Percentiles rank a stretch among this genome's conserved stretches.
phyloP scores from a whole-genome alignment of 1,139 yeast species.

The Kodamaea arcana region DNA sequence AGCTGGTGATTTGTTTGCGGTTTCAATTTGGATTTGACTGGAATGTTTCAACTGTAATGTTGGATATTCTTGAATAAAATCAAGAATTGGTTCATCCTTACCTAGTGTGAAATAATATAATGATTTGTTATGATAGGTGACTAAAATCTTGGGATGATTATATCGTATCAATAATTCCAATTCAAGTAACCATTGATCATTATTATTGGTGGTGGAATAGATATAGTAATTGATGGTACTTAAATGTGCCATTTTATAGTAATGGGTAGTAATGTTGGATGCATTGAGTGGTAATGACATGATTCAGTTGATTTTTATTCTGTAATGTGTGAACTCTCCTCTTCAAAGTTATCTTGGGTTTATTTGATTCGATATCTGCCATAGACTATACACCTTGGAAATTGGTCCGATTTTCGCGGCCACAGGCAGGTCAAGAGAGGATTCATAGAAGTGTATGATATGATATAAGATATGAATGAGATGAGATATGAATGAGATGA shows the following conservation, averaged over 20 bases:
- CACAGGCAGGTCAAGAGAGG: too few species aligned
- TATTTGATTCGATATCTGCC: too few species aligned
- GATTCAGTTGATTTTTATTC: too few species aligned
- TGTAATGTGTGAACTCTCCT: too few species aligned
- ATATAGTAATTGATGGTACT: conserved; percentile 31
- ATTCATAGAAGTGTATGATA: too few species aligned
- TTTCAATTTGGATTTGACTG: conserved; percentile 25
- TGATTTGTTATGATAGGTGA: conserved; percentile 58
- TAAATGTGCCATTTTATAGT: conserved; percentile 40
- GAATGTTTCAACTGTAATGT: conserved; percentile 30
- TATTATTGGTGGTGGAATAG: conserved; percentile 25
- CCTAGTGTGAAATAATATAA: conserved; percentile 54
- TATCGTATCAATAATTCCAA: conserved; percentile 57
- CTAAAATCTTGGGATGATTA: conserved; percentile 47
- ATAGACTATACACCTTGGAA: too few species aligned
- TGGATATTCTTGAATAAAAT: conserved; percentile 28
- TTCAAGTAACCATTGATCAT: conserved; percentile 47
- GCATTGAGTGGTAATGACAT: conserved; percentile 1
- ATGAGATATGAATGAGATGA: too few species aligned
- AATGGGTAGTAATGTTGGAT: conserved; percentile 32
- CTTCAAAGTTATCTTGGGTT: too few species aligned
- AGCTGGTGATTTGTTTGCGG: background rate
- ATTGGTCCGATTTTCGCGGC: too few species aligned
- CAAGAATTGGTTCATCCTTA: conserved; percentile 1
- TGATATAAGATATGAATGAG: too few species aligned